Conservation (phyloP, 495 filamentous ascomycete species). For the Aspergillus hancockii region DNA sequence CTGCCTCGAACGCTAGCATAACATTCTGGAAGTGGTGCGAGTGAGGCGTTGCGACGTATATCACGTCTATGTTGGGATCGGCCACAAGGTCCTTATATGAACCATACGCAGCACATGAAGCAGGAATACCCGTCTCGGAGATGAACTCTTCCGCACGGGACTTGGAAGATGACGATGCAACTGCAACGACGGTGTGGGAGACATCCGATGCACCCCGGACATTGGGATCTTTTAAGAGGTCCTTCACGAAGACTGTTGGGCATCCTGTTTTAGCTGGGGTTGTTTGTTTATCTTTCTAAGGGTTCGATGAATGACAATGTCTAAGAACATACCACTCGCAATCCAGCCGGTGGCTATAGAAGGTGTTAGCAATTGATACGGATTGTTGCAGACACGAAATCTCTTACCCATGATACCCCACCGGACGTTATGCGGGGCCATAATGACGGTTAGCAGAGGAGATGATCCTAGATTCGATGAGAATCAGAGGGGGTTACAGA, state of each 20-base stretch:
- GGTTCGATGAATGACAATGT: background rate
- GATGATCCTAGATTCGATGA: background rate
- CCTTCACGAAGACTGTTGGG: conserved; percentile 69
- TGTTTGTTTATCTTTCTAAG: background rate
- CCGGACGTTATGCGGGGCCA: conserved; percentile 59
- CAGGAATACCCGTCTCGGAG: conserved; percentile 60
- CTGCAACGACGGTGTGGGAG: conserved; percentile 76
- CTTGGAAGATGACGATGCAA: conserved; percentile 74
- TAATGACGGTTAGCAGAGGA: conserved; percentile 20
- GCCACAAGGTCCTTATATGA: conserved; percentile 77
- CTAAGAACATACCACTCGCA: conserved; percentile 58
- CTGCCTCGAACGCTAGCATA: conserved; percentile 76
- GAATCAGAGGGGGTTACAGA: background rate
- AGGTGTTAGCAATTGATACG: background rate
- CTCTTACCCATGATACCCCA: conserved; percentile 76
- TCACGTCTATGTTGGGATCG: conserved; percentile 77
- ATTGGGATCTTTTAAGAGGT: conserved; percentile 77
- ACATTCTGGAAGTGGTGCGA: conserved; percentile 94
- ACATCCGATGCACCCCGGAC: conserved; percentile 72
- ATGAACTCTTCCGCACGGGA: conserved; percentile 74
- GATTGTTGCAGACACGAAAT: background rate
- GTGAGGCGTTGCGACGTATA: conserved; percentile 94
- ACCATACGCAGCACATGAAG: conserved; percentile 71
- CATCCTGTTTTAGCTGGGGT: conserved; percentile 8
- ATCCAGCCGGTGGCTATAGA: conserved; percentile 75